Evolutionary conservation across 2,329 filamentous ascomycete species (phyloP).

Genomic region (Pseudocercospora crystallina): DNA sequence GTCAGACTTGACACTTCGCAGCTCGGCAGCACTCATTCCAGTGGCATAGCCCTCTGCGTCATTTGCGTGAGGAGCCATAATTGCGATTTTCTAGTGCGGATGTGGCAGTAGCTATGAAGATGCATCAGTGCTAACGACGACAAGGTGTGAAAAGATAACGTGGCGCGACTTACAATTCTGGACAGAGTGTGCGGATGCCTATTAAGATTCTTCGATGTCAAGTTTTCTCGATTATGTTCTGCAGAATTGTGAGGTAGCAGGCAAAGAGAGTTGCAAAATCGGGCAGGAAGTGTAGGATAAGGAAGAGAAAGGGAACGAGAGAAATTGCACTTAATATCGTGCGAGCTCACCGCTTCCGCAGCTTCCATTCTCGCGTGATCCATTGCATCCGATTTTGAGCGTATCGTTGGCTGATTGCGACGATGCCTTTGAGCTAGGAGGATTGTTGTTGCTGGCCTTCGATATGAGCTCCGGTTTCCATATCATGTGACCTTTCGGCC

Average conservation of each 20-base stretch:
- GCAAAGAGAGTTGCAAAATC: no score
- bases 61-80: slow-evolving; percentile 93
- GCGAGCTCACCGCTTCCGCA: slow-evolving; percentile 19
- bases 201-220: no score
- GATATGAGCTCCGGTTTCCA: slow-evolving; percentile 9
- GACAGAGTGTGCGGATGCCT: no score
- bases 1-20: slow-evolving; percentile 24
- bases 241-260: no score
- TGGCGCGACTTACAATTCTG: background rate
- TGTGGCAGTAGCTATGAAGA: background rate
- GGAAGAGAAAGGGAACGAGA: slow-evolving; percentile 17
- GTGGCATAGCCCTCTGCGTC: slow-evolving; percentile 57
- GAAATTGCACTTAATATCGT: slow-evolving; percentile 19
- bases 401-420: slow-evolving; percentile 24
- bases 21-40: slow-evolving; percentile 38
- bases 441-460: slow-evolving; percentile 19
- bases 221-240: no score
- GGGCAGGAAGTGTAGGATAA: slow-evolving; percentile 8
- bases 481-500: slow-evolving; percentile 3
- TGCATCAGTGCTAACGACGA: background rate
- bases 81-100: no score
- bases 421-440: slow-evolving; percentile 21
- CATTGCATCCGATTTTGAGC: slow-evolving; percentile 13
- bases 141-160: background rate
- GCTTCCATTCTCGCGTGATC: slow-evolving; percentile 18